These are phyloP conservation scores for Rhodotorula sphaerocarpa DNA, from an alignment of 768 basidiomycete genomes.

Conservation along the genomic window DNA sequence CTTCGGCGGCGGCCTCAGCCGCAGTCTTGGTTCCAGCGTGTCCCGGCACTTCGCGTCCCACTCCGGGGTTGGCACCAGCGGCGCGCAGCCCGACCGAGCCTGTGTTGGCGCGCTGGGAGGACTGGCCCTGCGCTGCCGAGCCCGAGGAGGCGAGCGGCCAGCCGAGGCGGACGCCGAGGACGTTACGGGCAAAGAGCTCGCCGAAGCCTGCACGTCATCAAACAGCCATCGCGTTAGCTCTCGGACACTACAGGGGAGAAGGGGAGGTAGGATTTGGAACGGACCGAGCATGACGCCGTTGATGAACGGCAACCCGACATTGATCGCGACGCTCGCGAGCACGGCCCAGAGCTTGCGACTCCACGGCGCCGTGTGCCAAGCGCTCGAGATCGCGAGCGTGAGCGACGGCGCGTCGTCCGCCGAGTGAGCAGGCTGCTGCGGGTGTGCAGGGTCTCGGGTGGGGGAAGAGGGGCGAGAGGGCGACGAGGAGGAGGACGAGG, in stretches of 20 bases:
- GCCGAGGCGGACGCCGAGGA: conserved; percentile 42
- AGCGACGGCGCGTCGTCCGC: conserved; percentile 32
- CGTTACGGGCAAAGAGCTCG: conserved; percentile 63
- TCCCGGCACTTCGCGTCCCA: conserved; percentile 27
- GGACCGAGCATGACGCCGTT: conserved; percentile 86
- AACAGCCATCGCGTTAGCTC: neutral
- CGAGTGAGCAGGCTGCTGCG: neutral
- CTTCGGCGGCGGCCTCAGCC: conserved; percentile 28
- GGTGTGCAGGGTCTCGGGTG: neutral
- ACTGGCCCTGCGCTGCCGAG: neutral
- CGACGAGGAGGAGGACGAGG: neutral
- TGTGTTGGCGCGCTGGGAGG: conserved; percentile 18
- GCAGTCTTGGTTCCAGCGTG: conserved; percentile 36
- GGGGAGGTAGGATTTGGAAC: conserved; percentile 3
- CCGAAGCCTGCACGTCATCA: conserved; percentile 64
- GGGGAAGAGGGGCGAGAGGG: conserved; percentile 1
- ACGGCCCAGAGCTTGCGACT: conserved; percentile 30
- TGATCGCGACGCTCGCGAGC: conserved; percentile 53
- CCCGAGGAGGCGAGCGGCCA: conserved; percentile 24
- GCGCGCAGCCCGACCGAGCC: conserved; percentile 31
- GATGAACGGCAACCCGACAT: conserved; percentile 75
- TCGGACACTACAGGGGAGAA: neutral
- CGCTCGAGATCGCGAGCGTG: conserved; percentile 33
- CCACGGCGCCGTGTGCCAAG: conserved; percentile 32
- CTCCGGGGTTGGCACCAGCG: conserved; percentile 8